These are phyloP conservation scores for Alternaria sp. DNA, from an alignment of 2,329 filamentous ascomycete species.

Conservation along the genomic window DNA sequence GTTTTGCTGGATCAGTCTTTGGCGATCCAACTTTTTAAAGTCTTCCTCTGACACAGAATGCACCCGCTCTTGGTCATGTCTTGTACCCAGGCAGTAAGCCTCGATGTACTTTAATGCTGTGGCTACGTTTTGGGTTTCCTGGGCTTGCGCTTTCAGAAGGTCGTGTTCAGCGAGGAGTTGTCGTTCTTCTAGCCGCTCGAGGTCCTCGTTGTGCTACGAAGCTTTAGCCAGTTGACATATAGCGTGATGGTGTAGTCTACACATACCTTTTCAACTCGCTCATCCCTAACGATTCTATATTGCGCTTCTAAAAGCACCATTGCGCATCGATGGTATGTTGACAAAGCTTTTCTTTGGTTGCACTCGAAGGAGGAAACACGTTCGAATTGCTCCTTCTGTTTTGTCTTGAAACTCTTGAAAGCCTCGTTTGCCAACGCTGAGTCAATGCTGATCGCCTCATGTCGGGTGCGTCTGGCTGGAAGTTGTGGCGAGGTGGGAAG, in stretches of 20 bases:
- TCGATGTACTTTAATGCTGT: conserved; percentile 60
- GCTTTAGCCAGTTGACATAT: conserved; percentile 31
- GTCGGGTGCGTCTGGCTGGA: conserved; percentile 20
- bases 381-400: conserved; percentile 45
- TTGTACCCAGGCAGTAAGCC: conserved; percentile 56
- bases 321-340: conserved; percentile 35
- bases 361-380: conserved; percentile 44
- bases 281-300: conserved; percentile 31
- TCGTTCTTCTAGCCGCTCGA: conserved; percentile 56
- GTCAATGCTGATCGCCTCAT: conserved; percentile 33
- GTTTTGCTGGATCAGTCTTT: conserved; percentile 49
- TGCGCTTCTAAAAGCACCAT: conserved; percentile 33
- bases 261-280: conserved; percentile 44
- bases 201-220: conserved; percentile 48
- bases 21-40: conserved; percentile 54
- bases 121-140: conserved; percentile 55
- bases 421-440: conserved; percentile 38
- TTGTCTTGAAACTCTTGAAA: conserved; percentile 35
- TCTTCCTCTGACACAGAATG: conserved; percentile 57
- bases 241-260: neutral
- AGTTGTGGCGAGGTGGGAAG: conserved; percentile 18
- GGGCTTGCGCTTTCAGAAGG: conserved; percentile 52
- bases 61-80: conserved; percentile 31
- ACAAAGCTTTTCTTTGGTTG: conserved; percentile 45
- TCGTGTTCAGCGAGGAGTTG: conserved; percentile 56